Base-by-base conservation (phyloP, 1,284 basidiomycete species). In the Ustilago sp. region DNA sequence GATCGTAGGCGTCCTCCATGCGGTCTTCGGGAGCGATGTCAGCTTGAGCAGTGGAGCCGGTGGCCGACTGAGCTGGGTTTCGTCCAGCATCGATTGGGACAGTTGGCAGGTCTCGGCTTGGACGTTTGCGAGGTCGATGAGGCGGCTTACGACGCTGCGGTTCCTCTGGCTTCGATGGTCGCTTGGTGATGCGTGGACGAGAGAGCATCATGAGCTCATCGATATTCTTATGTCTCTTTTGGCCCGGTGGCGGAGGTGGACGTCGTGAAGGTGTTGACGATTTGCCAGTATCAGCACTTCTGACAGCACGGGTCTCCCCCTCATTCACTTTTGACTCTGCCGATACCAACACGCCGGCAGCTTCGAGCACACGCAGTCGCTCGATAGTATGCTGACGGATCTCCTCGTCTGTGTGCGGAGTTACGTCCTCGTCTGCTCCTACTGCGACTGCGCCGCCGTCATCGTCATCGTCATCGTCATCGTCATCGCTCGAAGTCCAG, bases 1-100 rank as follows among this genome's bases (percentile, higher is more conserved):
- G 89, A 68, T 94, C 93, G 85, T 93, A 98, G 0, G 95, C 95
- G 86, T 98, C 95, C 80, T 95, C 92, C 61, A 93, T 88, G 34
- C 72, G 61, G 19, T 77, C 74, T 38, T 83, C 38, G 88, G 88
- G 79, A 50, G 52, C 68, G 3, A 19, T 11, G 19, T 45, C 43
- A 19, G 9, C 13, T 45, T 45, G 43, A 45, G 7, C 43, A 19
- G 43, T 19, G 7, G 43, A 45, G n/a, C 43, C 19, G 43, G 19
- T 19, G 36, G 38, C 50, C 8, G 53, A 35, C 45, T 58, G 47
- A 32, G 55, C 53, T 5, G 55, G 1, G 4, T 15, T 4, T 35
- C 41, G 32, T 23, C 43, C 55, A 17, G 35, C 53, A 43, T 36
- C 60, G 34, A 35, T 19, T 12, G 68, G 65, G 1, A 60, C 71